phyloP scores from a whole-genome alignment of 2,329 filamentous ascomycete genomes.

The Phyllosticta paracitricarpa region DNA sequence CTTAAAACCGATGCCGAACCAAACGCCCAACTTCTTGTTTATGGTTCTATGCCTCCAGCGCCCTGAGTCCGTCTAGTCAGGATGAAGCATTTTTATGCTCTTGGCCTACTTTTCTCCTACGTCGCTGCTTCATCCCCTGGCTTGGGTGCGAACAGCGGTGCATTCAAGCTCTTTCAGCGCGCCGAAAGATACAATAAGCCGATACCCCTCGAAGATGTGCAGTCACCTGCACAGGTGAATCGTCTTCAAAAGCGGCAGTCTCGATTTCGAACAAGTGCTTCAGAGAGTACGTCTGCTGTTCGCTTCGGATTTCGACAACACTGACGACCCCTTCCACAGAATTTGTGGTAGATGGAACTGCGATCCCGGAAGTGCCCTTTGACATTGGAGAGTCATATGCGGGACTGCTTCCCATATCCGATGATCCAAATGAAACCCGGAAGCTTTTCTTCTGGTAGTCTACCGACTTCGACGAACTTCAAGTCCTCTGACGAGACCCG shows the following conservation, averaged over 20 bases:
- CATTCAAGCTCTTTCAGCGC: neutral
- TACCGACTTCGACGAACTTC: too few relatives aligned
- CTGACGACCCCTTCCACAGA: constrained; percentile 30
- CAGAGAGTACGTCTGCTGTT: constrained; percentile 18
- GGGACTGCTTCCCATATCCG: constrained; percentile 50
- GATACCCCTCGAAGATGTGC: neutral
- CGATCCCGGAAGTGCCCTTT: constrained; percentile 58
- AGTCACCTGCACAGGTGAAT: neutral
- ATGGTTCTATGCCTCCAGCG: neutral
- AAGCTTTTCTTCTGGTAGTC: constrained; percentile 50
- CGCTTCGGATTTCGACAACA: neutral
- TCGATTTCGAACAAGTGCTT: constrained; percentile 24
- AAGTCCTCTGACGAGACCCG: neutral
- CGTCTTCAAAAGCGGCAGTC: constrained; percentile 25
- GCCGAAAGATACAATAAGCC: neutral
- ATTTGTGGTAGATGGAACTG: constrained; percentile 54
- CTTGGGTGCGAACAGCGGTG: neutral
- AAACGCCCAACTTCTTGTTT: neutral
- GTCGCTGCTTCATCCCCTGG: neutral
- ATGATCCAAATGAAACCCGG: constrained; percentile 37
- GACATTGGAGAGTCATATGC: constrained; percentile 58
- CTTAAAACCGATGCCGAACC: neutral
- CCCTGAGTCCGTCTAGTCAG: neutral
- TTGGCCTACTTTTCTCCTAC: neutral
- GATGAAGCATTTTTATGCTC: neutral